A percentile compares a stretch with the other conserved stretches of the same genome.
These are phyloP conservation scores for Xylogone sp. DNA, from an alignment of 2,329 filamentous ascomycete genomes.

Conservation along the genomic window DNA sequence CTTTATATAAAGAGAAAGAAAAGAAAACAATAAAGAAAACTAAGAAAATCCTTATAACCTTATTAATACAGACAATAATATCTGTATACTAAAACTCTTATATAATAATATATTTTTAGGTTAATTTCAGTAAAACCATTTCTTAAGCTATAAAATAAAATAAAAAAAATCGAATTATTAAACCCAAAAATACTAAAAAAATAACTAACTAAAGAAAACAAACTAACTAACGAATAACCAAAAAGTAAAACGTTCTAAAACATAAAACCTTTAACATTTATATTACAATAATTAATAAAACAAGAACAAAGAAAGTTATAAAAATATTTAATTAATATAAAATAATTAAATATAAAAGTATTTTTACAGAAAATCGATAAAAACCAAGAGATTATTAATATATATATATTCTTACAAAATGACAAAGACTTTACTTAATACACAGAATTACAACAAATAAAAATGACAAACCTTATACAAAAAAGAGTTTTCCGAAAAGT, in stretches of 20 bases:
- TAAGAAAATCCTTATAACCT: slow-evolving; percentile 8
- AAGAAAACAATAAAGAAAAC: slow-evolving; percentile 1
- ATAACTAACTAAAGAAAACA: neutral
- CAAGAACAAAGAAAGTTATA: neutral
- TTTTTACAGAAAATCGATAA: neutral
- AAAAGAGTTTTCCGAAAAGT: slow-evolving; percentile 1
- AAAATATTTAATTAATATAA: neutral
- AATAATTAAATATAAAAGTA: neutral
- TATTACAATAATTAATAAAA: neutral
- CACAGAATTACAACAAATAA: neutral
- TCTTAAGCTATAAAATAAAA: neutral
- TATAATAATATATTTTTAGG: slow-evolving; percentile 1
- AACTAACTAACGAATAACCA: neutral
- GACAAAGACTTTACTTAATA: neutral
- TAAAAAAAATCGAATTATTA: neutral
- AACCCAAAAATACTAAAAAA: neutral
- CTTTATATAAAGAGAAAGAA: slow-evolving; percentile 7
- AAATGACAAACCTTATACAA: neutral
- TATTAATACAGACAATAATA: slow-evolving; percentile 3
- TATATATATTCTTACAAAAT: neutral
- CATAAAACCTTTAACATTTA: too few relatives aligned
- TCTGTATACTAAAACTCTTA: slow-evolving; percentile 4
- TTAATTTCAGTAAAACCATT: slow-evolving; percentile 9
- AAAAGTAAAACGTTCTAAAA: too few relatives aligned
- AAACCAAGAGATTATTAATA: neutral